Base-by-base conservation (phyloP, 2,329 filamentous ascomycete genomes). In the Blastomyces gilchristii region DNA sequence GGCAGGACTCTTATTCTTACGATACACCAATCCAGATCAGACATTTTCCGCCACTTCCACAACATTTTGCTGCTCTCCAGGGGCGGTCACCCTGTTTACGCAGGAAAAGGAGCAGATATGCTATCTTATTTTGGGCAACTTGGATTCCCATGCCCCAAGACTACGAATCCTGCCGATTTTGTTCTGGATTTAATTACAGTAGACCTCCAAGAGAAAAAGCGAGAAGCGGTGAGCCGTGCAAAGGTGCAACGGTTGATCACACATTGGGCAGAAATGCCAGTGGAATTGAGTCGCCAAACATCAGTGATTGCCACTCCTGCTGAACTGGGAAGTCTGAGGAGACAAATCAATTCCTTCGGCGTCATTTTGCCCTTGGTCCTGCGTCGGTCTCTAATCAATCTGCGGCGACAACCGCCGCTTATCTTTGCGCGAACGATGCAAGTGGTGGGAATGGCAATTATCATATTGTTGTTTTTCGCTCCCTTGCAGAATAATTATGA, bases 111-210 rank as follows among this genome's bases (percentile, higher is more conserved):
- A 0, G 74, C 71, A 5, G 76, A 82, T 1, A 90, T 91, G 86
- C 77, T 91, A 0, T 71, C 77, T 0, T 86, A 91, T 71, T 88
- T 91, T 64, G 74, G 76, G 0, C 71, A 70, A 0, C 76, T 85
- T 25, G 87, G 87, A 0, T 83, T 85, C 65, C 77, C 83, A 14
- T 91, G 88, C 69, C 87, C 87, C 0, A 78, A 79, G 16, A 84
- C 87, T 63, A 88, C 87, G 0, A 92, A 91, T 66, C 88, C 89
- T 0, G 88, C 89, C 0, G 89, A 92, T 71, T 91, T 90, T 71
- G 87, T 87, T 0, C 79, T 91, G 8, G 88, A 92, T 68, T 79
- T 91, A 59, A 89, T 92, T 60, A 91, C 88, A 0, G 83, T 91
- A 31, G 87, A 91, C 68, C 77, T 91, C 0, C 88, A 90, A 65